Conservation (phyloP, 495 filamentous ascomycete genomes). For the Daldinia loculata region DNA sequence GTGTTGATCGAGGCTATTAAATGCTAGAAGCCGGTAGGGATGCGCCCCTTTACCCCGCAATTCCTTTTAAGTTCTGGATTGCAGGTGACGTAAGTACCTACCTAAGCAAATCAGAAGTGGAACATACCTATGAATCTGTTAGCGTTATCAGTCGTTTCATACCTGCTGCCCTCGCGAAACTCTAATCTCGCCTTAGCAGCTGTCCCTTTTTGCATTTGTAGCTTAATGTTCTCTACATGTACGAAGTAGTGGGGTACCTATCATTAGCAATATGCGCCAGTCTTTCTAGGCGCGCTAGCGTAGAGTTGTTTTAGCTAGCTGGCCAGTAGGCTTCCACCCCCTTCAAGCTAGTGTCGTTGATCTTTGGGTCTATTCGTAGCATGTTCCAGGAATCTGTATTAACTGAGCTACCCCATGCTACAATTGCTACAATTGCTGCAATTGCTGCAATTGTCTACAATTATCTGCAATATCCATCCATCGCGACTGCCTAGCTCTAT, state of each 20-base stretch:
- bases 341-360: constrained; percentile 15
- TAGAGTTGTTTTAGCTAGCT: constrained; percentile 1
- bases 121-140: constrained; percentile 14
- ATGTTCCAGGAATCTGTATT: constrained; percentile 17
- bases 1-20: constrained; percentile 3
- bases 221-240: neutral
- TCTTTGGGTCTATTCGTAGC: constrained; percentile 18
- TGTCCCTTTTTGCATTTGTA: constrained; percentile 16
- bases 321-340: constrained; percentile 14
- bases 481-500: constrained; percentile 16
- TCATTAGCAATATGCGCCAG: neutral
- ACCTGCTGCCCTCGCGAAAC: neutral
- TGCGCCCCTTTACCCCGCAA: constrained; percentile 42
- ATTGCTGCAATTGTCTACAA: constrained; percentile 5
- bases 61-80: constrained; percentile 29
- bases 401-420: constrained; percentile 3
- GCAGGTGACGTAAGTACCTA: constrained; percentile 39
- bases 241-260: neutral
- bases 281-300: constrained; percentile 16
- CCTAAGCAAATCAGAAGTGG: constrained; percentile 4
- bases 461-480: constrained; percentile 1
- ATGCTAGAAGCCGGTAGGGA: constrained; percentile 22
- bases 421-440: constrained; percentile 4
- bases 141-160: constrained; percentile 20
- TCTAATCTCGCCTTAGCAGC: constrained; percentile 14